These are phyloP conservation scores for Blastomyces percursus DNA, from an alignment of 2,329 filamentous ascomycete species.

Conservation along the genomic window DNA sequence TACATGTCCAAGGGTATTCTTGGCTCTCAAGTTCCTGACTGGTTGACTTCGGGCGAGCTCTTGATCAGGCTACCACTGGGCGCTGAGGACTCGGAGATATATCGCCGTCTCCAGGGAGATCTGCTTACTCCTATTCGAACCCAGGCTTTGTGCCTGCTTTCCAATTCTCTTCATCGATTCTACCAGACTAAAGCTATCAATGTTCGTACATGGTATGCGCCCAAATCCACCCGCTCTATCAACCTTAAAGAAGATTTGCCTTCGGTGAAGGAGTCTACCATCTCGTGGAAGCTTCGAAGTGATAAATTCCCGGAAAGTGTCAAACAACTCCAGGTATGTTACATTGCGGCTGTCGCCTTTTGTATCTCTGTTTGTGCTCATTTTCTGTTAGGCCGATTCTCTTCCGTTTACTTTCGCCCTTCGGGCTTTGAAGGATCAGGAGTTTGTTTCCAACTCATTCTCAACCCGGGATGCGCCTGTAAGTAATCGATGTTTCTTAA, in stretches of 20 bases:
- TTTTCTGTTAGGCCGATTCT: conserved; percentile 9
- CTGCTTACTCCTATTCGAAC: conserved; percentile 65
- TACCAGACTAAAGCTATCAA: conserved; percentile 69
- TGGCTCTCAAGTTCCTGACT: conserved; percentile 66
- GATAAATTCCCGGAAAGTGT: conserved; percentile 40
- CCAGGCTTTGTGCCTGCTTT: conserved; percentile 64
- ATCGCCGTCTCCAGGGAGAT: conserved; percentile 64
- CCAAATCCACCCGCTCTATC: conserved; percentile 53
- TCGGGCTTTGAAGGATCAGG: conserved; percentile 54
- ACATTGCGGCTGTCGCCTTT: neutral
- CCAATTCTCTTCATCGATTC: conserved; percentile 69
- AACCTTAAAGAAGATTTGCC: conserved; percentile 47
- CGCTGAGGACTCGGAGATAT: conserved; percentile 66
- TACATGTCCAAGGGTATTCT: conserved; percentile 80
- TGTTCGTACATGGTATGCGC: conserved; percentile 71
- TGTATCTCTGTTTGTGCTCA: conserved; percentile 1
- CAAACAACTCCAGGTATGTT: conserved; percentile 21
- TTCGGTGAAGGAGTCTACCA: conserved; percentile 43
- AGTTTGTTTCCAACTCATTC: conserved; percentile 60
- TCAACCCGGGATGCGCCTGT: conserved; percentile 42
- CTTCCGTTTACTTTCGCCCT: conserved; percentile 37
- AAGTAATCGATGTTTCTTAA: conserved; percentile 11
- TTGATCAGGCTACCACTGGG: conserved; percentile 75
- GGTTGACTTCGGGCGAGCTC: conserved; percentile 69
- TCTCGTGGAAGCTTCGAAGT: conserved; percentile 61